Evolutionary conservation across 192 early-diverging fungal species (phyloP).

Genomic region (Coemansia umbellata): DNA sequence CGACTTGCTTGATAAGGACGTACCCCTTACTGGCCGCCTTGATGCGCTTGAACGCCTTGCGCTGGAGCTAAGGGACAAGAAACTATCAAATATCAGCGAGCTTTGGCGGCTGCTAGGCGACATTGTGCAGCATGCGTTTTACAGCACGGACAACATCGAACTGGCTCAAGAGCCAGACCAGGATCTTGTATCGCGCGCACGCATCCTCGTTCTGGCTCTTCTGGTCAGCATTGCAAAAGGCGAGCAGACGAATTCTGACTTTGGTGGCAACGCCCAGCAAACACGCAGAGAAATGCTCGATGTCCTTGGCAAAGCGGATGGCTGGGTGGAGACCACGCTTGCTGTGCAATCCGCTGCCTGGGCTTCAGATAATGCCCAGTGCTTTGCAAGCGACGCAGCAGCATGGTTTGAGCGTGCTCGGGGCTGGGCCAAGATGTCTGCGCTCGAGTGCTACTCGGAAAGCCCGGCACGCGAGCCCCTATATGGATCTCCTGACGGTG

Average conservation of each 20-base stretch:
- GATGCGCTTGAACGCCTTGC: conserved; percentile 17
- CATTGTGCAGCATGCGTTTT: conserved; percentile 29
- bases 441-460: conserved; percentile 22
- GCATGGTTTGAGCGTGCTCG: conserved; percentile 27
- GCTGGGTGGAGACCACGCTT: conserved; percentile 32
- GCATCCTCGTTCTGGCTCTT: conserved; percentile 19
- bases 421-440: conserved; percentile 22
- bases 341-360: conserved; percentile 28
- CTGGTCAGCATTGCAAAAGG: conserved; percentile 21
- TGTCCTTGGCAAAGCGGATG: conserved; percentile 10
- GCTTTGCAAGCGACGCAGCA: conserved; percentile 6
- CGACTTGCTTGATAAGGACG: conserved; percentile 7
- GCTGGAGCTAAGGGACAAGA: conserved; percentile 8
- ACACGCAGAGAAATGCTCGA: conserved; percentile 26
- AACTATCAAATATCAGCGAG: conserved; percentile 17
- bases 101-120: conserved; percentile 30
- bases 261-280: conserved; percentile 8
- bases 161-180: background rate
- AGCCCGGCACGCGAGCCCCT: background rate
- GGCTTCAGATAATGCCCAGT: conserved; percentile 20
- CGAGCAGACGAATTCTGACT: conserved; percentile 1
- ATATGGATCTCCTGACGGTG: conserved; percentile 1
- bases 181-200: conserved; percentile 1
- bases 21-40: conserved; percentile 21
- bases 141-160: background rate